Percentiles rank a stretch among this genome's conserved stretches.
Evolutionary conservation across 257 asterid genomes (phyloP).

Genomic region (Solanum sejunctum): DNA sequence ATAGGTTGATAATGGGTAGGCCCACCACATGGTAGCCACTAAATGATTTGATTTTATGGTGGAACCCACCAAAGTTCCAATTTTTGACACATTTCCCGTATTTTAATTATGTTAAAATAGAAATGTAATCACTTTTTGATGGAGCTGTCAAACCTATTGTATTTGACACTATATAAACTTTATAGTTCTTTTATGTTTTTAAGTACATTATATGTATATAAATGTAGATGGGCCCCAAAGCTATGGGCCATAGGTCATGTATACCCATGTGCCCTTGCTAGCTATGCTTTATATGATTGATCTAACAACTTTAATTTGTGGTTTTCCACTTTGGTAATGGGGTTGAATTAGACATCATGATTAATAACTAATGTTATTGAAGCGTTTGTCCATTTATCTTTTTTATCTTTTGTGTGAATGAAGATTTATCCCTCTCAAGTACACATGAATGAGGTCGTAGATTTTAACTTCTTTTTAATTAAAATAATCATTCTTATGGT

Average conservation of each 20-base stretch:
- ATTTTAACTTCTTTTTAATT: background rate
- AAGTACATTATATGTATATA: no score
- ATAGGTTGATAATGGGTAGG: background rate
- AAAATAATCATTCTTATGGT: background rate
- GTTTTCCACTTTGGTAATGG: conserved; percentile 30
- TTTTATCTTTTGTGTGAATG: conserved; percentile 16
- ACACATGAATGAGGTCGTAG: background rate
- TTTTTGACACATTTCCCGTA: conserved; percentile 6
- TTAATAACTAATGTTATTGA: conserved; percentile 11
- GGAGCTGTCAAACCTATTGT: no score
- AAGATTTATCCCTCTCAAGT: conserved; percentile 3
- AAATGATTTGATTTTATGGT: conserved; percentile 7
- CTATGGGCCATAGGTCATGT: conserved; percentile 5
- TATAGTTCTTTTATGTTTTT: no score
- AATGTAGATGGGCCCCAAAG: conserved; percentile 17
- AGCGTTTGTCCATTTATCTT: background rate
- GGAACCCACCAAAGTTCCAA: conserved; percentile 18
- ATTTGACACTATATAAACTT: no score
- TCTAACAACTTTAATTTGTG: conserved; percentile 4
- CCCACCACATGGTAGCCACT: conserved; percentile 29
- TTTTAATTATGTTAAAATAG: conserved; percentile 8
- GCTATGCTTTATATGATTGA: conserved; percentile 10
- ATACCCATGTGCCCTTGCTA: conserved; percentile 37
- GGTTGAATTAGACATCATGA: conserved; percentile 26
- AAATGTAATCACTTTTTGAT: no score